Conservation (phyloP, 2,329 filamentous ascomycete species). For the Botryotinia convoluta region DNA sequence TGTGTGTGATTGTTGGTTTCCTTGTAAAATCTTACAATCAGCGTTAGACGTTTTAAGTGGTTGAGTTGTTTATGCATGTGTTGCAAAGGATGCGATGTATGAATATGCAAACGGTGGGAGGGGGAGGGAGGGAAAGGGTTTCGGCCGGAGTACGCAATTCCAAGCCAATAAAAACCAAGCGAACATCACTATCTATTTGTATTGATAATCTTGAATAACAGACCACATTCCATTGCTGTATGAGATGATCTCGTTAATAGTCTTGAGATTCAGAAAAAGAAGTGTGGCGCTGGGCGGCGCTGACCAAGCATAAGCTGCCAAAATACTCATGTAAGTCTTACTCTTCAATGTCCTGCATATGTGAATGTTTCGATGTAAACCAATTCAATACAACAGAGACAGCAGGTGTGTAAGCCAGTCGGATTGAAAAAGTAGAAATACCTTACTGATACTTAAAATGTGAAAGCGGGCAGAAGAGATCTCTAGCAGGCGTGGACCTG, state of each 20-base stretch:
- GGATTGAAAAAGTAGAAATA: background rate
- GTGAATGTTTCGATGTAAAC: background rate
- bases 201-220: background rate
- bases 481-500: background rate
- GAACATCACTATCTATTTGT: background rate
- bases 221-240: background rate
- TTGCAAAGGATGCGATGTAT: background rate
- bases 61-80: background rate
- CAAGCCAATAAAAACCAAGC: background rate
- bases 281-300: background rate
- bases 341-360: background rate
- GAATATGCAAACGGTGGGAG: background rate
- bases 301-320: background rate
- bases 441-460: background rate
- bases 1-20: background rate
- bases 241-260: background rate
- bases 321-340: background rate
- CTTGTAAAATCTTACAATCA: background rate
- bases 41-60: background rate
- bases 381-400: background rate
- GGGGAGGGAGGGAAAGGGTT: too few relatives aligned
- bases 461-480: background rate
- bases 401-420: background rate
- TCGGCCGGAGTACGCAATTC: background rate
- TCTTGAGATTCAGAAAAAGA: background rate